Evolutionary conservation across 31 red algal genomes (phyloP), one percentile per base, ranked within the genome.

Genomic region (Porphyra umbilicalis): DNA sequence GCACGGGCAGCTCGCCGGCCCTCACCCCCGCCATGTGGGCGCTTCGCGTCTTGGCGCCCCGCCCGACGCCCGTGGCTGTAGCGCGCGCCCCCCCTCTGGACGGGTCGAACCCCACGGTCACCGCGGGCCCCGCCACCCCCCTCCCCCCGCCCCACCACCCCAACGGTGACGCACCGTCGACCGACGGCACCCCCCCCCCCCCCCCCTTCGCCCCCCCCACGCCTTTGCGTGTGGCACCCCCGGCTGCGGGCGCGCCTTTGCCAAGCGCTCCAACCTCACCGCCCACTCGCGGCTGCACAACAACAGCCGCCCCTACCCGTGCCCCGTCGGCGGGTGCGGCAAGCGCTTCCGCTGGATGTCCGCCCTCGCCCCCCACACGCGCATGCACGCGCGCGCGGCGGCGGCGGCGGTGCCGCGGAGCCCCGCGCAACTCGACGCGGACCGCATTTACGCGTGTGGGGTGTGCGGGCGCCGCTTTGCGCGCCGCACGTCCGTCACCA

Each of bases 331-430:
- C 7, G 90, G 90, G 16, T 92, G 90, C 39, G 76, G 35, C 33
- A 87, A 86, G 80, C 90, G 90, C 42, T 92, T 92, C 75, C 90
- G 90, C 20, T 92, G 90, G 90, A 87, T 87, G 42, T 92, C 90
- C 29, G 87, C 90, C 29, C 79, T 92, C 31, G 87, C 87, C 34
- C 90, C 84, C 11, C 90, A 92, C 77, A 87, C 87, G 68, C 87
- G 87, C 76, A 81, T 85, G 76, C 90, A 92, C 42, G 71, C 84
- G 33, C 80, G 38, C 0, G 38, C 89, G 14, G 76, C 46, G 18
- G 32, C 79, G 8, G 33, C 83, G 32, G 20, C 76, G 30, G 39
- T 33, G 32, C 75, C n/a, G 34, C 42, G 79, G 57, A 71, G 57
- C 25, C 57, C 57, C 1, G 57, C 57, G 57, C 57, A 71, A 8